Conservation (phyloP, 345 rosid genomes). For the Arabidopsis arenosa region DNA sequence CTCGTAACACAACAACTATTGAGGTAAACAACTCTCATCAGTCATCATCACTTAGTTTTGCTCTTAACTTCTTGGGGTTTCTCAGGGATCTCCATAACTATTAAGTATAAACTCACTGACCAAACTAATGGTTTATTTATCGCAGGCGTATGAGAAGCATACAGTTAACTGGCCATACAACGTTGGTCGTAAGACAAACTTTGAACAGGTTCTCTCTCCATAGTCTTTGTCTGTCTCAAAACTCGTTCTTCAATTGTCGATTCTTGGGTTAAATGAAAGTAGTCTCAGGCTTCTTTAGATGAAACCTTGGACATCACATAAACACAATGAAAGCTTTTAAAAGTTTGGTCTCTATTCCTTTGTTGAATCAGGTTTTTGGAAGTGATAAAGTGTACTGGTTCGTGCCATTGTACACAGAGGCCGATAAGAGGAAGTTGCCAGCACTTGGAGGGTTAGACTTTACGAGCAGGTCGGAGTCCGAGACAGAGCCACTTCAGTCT, state of each 20-base stretch:
- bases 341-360: background rate
- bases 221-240: constrained; percentile 13
- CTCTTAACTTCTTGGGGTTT: background rate
- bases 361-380: constrained; percentile 64
- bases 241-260: constrained; percentile 4
- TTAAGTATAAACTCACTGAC: constrained; percentile 2
- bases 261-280: background rate
- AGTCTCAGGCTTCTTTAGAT: background rate
- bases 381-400: constrained; percentile 69
- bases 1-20: constrained; percentile 76
- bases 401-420: constrained; percentile 67
- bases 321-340: background rate
- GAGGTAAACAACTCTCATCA: constrained; percentile 57
- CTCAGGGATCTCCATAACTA: constrained; percentile 18
- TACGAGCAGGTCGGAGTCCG: constrained; percentile 57
- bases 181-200: constrained; percentile 76
- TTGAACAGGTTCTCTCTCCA: constrained; percentile 63
- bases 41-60: background rate
- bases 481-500: constrained; percentile 51
- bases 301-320: background rate
- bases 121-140: constrained; percentile 19
- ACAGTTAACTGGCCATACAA: constrained; percentile 72
- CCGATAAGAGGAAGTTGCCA: constrained; percentile 57
- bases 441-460: constrained; percentile 63
- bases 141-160: constrained; percentile 82